Evolutionary conservation across 805 yeast species (phyloP).

Genomic region (Pichia pseudocactophila): DNA sequence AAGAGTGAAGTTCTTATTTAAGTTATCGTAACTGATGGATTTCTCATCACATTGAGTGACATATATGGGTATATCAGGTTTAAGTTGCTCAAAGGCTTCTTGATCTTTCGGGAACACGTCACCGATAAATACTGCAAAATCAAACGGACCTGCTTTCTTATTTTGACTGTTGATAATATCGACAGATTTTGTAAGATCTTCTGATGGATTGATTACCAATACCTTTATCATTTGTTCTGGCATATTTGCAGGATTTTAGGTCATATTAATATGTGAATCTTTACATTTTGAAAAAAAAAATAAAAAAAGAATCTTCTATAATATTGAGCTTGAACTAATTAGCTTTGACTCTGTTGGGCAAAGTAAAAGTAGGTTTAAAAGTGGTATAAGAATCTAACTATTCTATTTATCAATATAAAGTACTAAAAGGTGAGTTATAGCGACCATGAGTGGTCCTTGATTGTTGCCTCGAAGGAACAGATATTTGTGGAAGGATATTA

Average conservation of each 20-base stretch:
- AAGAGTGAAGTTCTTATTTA: slow-evolving; percentile 22
- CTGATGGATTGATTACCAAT: slow-evolving; percentile 38
- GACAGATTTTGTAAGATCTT: slow-evolving; percentile 35
- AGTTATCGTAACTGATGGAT: slow-evolving; percentile 6
- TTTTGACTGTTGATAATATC: slow-evolving; percentile 40
- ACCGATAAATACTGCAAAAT: slow-evolving; percentile 44
- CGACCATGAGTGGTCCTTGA: slow-evolving; percentile 17
- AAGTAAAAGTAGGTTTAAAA: no score
- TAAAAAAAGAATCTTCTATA: not conserved
- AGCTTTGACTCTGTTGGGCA: no score
- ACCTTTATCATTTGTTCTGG: slow-evolving; percentile 11
- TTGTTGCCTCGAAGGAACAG: slow-evolving; percentile 19
- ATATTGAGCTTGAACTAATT: no score
- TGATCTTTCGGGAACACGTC: slow-evolving; percentile 27
- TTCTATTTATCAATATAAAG: slow-evolving; percentile 21
- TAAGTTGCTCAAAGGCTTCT: slow-evolving; percentile 7
- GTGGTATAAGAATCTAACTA: not conserved
- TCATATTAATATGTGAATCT: no score
- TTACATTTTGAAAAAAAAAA: not conserved
- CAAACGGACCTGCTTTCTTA: slow-evolving; percentile 59
- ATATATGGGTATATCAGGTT: slow-evolving; percentile 14
- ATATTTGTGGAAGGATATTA: slow-evolving; percentile 27
- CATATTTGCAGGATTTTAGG: no score
- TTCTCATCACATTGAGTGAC: slow-evolving; percentile 18
- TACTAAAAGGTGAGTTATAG: slow-evolving; percentile 29